These are phyloP conservation scores for Trichoderma gracile DNA, from an alignment of 2,329 filamentous ascomycete species.

Conservation along the genomic window DNA sequence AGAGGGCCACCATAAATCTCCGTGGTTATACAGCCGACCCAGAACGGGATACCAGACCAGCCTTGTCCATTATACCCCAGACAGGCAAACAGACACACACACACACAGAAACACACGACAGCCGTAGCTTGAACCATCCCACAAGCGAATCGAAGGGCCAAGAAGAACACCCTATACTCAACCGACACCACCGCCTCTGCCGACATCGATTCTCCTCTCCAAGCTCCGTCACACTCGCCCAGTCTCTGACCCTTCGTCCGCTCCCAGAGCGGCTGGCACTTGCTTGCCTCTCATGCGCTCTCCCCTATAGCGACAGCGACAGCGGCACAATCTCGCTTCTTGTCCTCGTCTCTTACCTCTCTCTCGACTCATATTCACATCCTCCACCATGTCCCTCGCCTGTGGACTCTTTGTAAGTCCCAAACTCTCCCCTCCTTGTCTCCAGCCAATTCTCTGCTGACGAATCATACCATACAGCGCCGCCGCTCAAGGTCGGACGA, in stretches of 20 bases:
- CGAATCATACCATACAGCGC: slow-evolving; percentile 13
- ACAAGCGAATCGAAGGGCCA: background rate
- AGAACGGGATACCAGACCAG: background rate
- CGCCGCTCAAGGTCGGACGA: slow-evolving; percentile 29
- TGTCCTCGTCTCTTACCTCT: background rate
- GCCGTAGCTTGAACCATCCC: background rate
- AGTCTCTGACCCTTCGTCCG: slow-evolving; percentile 1
- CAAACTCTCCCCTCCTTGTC: background rate
- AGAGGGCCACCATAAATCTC: background rate
- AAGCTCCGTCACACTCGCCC: background rate
- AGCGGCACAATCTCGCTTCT: slow-evolving; percentile 3
- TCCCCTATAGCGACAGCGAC: background rate
- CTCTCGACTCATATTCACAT: background rate
- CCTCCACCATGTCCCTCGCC: slow-evolving; percentile 29
- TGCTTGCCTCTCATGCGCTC: slow-evolving; percentile 22
- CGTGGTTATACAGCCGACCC: background rate
- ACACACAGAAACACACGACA: background rate
- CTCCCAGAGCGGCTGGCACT: slow-evolving; percentile 20
- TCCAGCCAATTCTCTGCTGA: slow-evolving; percentile 1
- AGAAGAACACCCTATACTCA: background rate
- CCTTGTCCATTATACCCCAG: background rate
- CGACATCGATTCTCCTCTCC: background rate
- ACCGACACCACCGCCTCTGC: background rate
- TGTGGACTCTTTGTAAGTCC: slow-evolving; percentile 34
- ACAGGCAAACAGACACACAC: background rate